phyloP scores from a whole-genome alignment of 306 rosid species.

The Fragaria ananassa region DNA sequence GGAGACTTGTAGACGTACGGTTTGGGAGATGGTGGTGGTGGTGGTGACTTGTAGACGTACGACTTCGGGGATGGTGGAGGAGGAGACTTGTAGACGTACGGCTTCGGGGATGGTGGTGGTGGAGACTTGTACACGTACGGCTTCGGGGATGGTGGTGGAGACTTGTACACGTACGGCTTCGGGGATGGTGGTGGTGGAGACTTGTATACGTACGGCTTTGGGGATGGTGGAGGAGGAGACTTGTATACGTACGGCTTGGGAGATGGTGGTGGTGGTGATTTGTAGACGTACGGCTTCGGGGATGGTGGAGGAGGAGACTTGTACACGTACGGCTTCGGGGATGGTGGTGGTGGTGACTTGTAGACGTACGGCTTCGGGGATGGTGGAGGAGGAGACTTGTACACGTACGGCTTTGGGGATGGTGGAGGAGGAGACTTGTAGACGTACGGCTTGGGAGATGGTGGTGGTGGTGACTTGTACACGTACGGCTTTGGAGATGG shows the following conservation, averaged over 20 bases:
- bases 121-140: constrained; percentile 23
- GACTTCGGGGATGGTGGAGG: constrained; percentile 4
- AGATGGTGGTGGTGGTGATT: neutral
- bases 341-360: constrained; percentile 29
- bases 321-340: constrained; percentile 1
- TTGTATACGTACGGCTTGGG: constrained; percentile 23
- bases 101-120: constrained; percentile 9
- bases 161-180: constrained; percentile 17
- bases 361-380: constrained; percentile 3
- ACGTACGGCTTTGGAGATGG: neutral
- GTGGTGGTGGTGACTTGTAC: constrained; percentile 25
- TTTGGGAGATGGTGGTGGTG: neutral
- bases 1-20: constrained; percentile 16
- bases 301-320: constrained; percentile 24
- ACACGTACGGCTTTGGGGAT: neutral
- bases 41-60: constrained; percentile 9
- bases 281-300: neutral
- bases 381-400: constrained; percentile 29
- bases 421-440: constrained; percentile 35
- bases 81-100: constrained; percentile 28
- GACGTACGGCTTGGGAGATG: neutral
- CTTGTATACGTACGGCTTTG: constrained; percentile 14
- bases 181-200: constrained; percentile 35
- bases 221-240: constrained; percentile 50
- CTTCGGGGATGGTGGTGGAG: neutral